Base-by-base conservation (phyloP, 2,329 filamentous ascomycete species). In the Coniochaeta sp. region DNA sequence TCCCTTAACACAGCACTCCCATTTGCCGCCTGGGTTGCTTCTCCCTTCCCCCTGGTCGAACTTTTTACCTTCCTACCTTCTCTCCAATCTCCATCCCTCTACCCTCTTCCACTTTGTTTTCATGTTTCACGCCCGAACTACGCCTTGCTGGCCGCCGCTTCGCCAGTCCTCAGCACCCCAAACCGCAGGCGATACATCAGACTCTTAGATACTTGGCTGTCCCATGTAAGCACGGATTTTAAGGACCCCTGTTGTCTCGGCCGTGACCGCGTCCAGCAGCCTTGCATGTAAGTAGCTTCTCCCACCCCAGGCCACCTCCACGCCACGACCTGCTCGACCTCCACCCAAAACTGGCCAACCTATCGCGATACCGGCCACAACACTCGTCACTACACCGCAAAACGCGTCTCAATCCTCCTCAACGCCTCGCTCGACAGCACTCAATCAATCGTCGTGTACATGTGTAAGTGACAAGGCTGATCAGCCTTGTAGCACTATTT, bases 1-100 rank as follows among this genome's bases (percentile, higher is more conserved):
- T 66, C 66, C 38, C 60, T n/a, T n/a, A n/a, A 62, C 30, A 62
- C 63, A 61, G 60, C 61, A 57, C 62, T 61, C 62, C 68, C 66
- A 68, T 69, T 68, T 66, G 67, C 65, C 67, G 64, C 67, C 66
- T 66, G 16, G 24, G 24, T 52, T 24, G 6, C 16, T 52, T 52
- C 22, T 52, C 47, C 47, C 47, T 30, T 30, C 63, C 64, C 62
- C 64, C 63, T 65, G 64, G 63, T 67, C 70, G 70, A 68, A 69
- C 67, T 70, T 71, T 66, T 67, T 69, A 65, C 65, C 24, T 52
- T 24, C 42, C 58, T 56, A 47, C 58, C 26, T n/a, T n/a, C 60
- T 38, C 56, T 59, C 52, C 14, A 55, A 47, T 52, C 56, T 47
- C 54, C 61, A 26, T 24, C 61, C 59, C 55, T 34, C 55, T 24